Evolutionary conservation across 129 eudicot genomes (phyloP).

Genomic region (Scalesia atractyloides): DNA sequence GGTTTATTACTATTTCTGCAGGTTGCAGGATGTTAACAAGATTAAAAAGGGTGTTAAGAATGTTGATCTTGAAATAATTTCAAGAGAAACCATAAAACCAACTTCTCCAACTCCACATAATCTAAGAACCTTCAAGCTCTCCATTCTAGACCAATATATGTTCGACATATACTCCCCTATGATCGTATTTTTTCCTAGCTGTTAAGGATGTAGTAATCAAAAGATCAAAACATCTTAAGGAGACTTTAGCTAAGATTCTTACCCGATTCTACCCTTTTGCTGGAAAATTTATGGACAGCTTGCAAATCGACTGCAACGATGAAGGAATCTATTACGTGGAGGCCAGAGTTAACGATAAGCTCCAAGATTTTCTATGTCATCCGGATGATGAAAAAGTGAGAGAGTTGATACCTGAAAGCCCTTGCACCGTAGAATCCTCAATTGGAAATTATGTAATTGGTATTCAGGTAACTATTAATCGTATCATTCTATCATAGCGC

Average conservation of each 20-base stretch:
- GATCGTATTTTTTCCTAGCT: too few species aligned
- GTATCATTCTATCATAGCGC: background rate
- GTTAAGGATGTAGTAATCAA: too few species aligned
- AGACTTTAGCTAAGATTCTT: conserved; percentile 5
- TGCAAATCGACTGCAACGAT: conserved; percentile 8
- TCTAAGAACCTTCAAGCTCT: too few species aligned
- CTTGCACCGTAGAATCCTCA: background rate
- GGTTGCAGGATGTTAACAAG: too few species aligned
- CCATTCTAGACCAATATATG: too few species aligned
- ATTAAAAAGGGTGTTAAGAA: too few species aligned
- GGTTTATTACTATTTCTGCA: too few species aligned
- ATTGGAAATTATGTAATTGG: conserved; percentile 6
- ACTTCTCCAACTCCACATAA: too few species aligned
- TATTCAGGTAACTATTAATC: background rate
- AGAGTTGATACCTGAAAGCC: conserved; percentile 4
- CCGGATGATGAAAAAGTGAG: background rate
- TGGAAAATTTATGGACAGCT: conserved; percentile 16
- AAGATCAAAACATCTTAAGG: background rate
- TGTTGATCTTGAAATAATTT: too few species aligned
- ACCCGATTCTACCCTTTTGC: conserved; percentile 22
- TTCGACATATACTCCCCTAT: too few species aligned
- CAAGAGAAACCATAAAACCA: too few species aligned
- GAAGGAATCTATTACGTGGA: conserved; percentile 3
- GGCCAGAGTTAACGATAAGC: conserved; percentile 5
- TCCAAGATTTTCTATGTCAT: conserved; percentile 6